Conservation (phyloP, 345 rosid species). For the Durio zibethinus region DNA sequence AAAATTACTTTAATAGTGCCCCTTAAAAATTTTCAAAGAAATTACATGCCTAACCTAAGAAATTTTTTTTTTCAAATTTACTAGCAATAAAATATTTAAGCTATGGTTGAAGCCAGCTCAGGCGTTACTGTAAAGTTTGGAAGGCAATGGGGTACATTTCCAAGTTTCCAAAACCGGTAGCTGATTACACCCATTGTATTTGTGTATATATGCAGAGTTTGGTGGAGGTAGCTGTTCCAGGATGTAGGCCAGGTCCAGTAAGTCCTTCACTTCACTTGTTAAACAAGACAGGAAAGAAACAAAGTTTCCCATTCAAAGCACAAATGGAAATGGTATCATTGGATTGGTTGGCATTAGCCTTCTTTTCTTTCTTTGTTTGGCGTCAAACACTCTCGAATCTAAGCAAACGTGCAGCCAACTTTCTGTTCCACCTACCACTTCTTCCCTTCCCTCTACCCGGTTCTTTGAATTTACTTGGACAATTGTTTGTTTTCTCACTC, state of each 20-base stretch:
- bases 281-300: not conserved
- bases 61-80: too few species aligned
- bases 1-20: too few species aligned
- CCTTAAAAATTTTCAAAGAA: too few species aligned
- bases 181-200: too few species aligned
- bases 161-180: not conserved
- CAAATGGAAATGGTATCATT: not conserved
- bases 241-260: too few species aligned
- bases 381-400: not conserved
- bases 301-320: not conserved
- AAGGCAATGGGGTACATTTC: not conserved
- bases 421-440: constrained; percentile 32
- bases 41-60: too few species aligned
- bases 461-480: not conserved
- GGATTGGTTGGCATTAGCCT: not conserved
- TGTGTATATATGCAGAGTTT: not conserved
- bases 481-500: not conserved
- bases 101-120: not conserved
- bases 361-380: not conserved
- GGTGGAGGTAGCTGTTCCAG: not conserved
- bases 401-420: constrained; percentile 27
- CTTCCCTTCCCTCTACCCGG: not conserved
- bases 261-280: not conserved
- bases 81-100: too few species aligned
- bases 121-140: not conserved